phyloP scores from a whole-genome alignment of 768 basidiomycete genomes.

The Mycena galopus region DNA sequence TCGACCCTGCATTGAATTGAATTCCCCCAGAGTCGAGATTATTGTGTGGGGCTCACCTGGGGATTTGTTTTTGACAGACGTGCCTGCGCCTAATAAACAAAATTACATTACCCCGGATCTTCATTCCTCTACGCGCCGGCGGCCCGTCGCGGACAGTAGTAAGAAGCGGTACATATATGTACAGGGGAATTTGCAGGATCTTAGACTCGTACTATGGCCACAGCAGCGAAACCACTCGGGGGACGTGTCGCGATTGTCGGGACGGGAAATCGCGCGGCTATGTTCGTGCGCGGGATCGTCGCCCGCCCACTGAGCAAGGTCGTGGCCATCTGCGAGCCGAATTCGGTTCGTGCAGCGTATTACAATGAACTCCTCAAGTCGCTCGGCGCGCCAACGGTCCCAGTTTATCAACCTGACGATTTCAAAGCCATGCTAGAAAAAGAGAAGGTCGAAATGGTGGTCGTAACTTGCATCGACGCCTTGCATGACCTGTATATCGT shows the following conservation, averaged over 20 bases:
- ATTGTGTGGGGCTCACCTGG: no score
- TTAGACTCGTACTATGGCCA: conserved; percentile 38
- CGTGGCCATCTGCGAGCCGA: conserved; percentile 63
- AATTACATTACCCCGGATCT: no score
- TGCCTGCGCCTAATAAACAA: no score
- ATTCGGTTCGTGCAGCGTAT: conserved; percentile 57
- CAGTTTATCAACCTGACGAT: conserved; percentile 55
- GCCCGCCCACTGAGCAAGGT: conserved; percentile 55
- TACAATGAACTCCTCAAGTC: conserved; percentile 57
- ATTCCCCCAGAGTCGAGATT: no score
- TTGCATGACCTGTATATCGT: conserved; percentile 63
- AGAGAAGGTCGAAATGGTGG: conserved; percentile 60
- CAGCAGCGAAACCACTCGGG: conserved; percentile 41
- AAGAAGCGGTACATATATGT: no score
- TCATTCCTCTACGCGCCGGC: background rate
- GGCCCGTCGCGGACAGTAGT: background rate
- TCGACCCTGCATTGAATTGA: background rate
- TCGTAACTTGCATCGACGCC: conserved; percentile 64
- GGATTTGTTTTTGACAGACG: background rate
- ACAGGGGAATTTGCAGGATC: background rate
- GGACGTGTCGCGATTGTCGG: conserved; percentile 58
- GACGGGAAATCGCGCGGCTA: conserved; percentile 56
- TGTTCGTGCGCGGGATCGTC: conserved; percentile 62
- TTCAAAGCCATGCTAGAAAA: conserved; percentile 61
- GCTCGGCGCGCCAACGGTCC: conserved; percentile 53